Base-by-base conservation (phyloP, 805 yeast species). In the Saccharomycopsis microspora region DNA sequence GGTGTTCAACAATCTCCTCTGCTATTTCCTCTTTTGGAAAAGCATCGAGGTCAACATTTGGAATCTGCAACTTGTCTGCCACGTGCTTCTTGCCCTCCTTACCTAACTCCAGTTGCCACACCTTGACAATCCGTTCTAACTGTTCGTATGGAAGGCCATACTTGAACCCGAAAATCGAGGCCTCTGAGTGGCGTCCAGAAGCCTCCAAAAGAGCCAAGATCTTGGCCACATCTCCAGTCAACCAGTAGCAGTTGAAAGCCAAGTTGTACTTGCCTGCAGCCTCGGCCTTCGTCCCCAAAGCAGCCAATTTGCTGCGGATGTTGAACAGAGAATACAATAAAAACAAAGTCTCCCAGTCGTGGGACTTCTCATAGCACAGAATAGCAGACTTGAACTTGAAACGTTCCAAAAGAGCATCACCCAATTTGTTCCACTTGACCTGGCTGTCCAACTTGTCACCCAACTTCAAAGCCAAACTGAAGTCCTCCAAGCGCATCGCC, bases 171-270 rank as follows among this genome's bases (percentile, higher is more conserved):
- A 93, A 75, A 53, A 93, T 61, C 2, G 96, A 75, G 33, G 96
- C 96, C 64, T 93, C 98, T 1, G 95, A 71, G 50, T 70, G 71
- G 61, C 95, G 76, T 37, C 76, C 85, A 46, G 86, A 74, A 58
- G 74, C 70, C 42, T 75, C 70, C 57, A 93, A 72, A 54, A 93
- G 68, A 28, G 76, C 75, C 47, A 80, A 71, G 55, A 89, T 83
- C 39, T 72, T 69, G 11, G 68, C 65, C 37, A 78, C 69, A 60
- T 87, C 84, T 38, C 95, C 90, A 33, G 82, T 75, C 47, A 80
- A 69, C 97, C 97, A 93, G 63, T 80, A 79, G 8, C 96, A 83
- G 60, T 85, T 87, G 70, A 88, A 93, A 30, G 97, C 95, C 49
- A 89, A 70, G 63, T 93, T 93, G 65, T 79, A 85, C 61, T 82